Evolutionary conservation across 1,284 basidiomycete genomes (phyloP).

Genomic region (Ustilago curta): DNA sequence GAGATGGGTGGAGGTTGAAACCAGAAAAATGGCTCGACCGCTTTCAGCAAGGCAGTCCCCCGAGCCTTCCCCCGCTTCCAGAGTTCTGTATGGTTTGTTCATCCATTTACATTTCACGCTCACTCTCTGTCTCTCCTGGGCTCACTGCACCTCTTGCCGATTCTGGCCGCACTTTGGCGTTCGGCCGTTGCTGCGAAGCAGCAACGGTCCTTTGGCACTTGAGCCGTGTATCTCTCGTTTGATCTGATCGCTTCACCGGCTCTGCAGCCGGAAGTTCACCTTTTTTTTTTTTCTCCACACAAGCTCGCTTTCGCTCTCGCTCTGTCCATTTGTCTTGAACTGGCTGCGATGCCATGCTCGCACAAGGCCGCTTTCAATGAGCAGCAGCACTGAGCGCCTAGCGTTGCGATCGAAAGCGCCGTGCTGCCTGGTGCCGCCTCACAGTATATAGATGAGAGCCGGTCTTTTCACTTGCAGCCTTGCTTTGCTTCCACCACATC

Average conservation of each 20-base stretch:
- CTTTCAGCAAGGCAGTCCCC: slow-evolving; percentile 3
- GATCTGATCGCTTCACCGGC: slow-evolving; percentile 3
- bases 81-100: no score
- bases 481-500: neutral
- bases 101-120: slow-evolving; percentile 23
- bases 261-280: slow-evolving; percentile 2
- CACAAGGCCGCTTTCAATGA: neutral
- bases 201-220: no score
- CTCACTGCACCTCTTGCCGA: slow-evolving; percentile 20
- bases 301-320: slow-evolving; percentile 5
- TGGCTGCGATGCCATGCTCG: slow-evolving; percentile 2
- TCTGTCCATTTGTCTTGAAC: neutral
- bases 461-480: neutral
- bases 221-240: slow-evolving; percentile 4
- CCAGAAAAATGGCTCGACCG: slow-evolving; percentile 16
- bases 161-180: slow-evolving; percentile 25
- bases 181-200: no score
- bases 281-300: slow-evolving; percentile 14
- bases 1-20: slow-evolving; percentile 17
- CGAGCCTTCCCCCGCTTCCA: neutral
- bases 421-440: slow-evolving; percentile 8
- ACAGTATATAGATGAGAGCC: slow-evolving; percentile 26
- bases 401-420: slow-evolving; percentile 10
- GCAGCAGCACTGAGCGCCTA: slow-evolving; percentile 1
- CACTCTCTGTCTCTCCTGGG: slow-evolving; percentile 12